Conservation (phyloP, 2,329 filamentous ascomycete species). For the Fusarium euwallaceae region DNA sequence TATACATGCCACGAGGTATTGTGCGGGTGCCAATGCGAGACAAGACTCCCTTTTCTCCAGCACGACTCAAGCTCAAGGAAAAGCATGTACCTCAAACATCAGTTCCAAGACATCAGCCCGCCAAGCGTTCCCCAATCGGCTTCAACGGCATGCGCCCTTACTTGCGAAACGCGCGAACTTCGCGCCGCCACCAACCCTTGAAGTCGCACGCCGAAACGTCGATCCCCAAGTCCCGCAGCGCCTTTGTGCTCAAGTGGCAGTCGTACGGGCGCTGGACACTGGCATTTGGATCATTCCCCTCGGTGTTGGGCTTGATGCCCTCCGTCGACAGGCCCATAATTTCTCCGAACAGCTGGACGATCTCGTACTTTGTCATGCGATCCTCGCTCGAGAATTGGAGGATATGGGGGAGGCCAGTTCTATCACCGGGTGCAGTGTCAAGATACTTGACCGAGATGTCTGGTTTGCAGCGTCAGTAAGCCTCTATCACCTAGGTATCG, state of each 20-base stretch:
- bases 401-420: conserved; percentile 72
- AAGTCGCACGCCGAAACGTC: conserved; percentile 82
- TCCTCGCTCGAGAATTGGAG: conserved; percentile 92
- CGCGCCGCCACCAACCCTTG: conserved; percentile 81
- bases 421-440: conserved; percentile 57
- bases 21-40: conserved; percentile 14
- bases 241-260: conserved; percentile 85
- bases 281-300: conserved; percentile 79
- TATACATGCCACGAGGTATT: conserved; percentile 7
- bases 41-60: conserved; percentile 27
- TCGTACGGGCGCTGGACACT: conserved; percentile 86
- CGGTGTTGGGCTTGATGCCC: conserved; percentile 76
- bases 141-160: conserved; percentile 47
- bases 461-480: conserved; percentile 43
- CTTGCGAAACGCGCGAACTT: conserved; percentile 70
- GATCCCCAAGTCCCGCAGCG: conserved; percentile 79
- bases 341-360: conserved; percentile 81
- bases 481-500: not conserved
- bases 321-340: conserved; percentile 81
- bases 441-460: conserved; percentile 81
- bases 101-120: not conserved
- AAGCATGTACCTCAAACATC: conserved; percentile 14
- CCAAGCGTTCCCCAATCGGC: not conserved
- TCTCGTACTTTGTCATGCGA: conserved; percentile 89
- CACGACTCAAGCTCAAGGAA: conserved; percentile 16